Evolutionary conservation across 768 basidiomycete species (phyloP).

Genomic region (Clitopilus hobsonii): DNA sequence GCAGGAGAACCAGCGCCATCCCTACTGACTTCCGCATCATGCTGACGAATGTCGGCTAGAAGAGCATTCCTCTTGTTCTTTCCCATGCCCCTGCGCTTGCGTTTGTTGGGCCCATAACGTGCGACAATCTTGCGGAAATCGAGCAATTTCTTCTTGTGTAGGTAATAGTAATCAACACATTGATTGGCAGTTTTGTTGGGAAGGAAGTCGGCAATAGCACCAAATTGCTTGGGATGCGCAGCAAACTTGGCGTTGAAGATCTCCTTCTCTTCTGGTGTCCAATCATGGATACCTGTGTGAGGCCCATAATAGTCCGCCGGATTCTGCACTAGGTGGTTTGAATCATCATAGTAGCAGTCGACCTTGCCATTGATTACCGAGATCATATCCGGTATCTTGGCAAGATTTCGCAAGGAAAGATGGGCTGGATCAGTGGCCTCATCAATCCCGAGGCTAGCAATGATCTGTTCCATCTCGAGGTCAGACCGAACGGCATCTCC

Average conservation of each 20-base stretch:
- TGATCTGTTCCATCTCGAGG: conserved; percentile 95
- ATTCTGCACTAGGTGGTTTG: conserved; percentile 74
- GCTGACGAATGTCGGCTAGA: conserved; percentile 74
- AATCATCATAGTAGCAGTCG: conserved; percentile 74
- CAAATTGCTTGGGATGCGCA: conserved; percentile 90
- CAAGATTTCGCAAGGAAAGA: conserved; percentile 81
- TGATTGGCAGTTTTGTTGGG: conserved; percentile 83
- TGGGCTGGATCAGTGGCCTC: conserved; percentile 90
- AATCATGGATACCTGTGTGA: conserved; percentile 71
- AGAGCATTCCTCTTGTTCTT: conserved; percentile 83
- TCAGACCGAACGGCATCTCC: conserved; percentile 93
- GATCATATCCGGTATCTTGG: conserved; percentile 88
- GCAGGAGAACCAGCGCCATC: conserved; percentile 30
- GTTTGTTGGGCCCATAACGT: conserved; percentile 61
- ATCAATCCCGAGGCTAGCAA: conserved; percentile 89
- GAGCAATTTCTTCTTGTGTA: conserved; percentile 86
- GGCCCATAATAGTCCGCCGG: conserved; percentile 75
- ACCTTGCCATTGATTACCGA: conserved; percentile 58
- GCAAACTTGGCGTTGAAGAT: conserved; percentile 80
- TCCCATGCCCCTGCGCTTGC: conserved; percentile 54
- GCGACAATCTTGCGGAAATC: conserved; percentile 78
- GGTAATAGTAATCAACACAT: conserved; percentile 92
- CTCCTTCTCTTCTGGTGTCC: conserved; percentile 82
- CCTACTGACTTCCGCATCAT: conserved; percentile 54
- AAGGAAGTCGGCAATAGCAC: conserved; percentile 77